Evolutionary conservation across 73 alveolate species (phyloP).

Genomic region (Paramecium sexaurelia): DNA sequence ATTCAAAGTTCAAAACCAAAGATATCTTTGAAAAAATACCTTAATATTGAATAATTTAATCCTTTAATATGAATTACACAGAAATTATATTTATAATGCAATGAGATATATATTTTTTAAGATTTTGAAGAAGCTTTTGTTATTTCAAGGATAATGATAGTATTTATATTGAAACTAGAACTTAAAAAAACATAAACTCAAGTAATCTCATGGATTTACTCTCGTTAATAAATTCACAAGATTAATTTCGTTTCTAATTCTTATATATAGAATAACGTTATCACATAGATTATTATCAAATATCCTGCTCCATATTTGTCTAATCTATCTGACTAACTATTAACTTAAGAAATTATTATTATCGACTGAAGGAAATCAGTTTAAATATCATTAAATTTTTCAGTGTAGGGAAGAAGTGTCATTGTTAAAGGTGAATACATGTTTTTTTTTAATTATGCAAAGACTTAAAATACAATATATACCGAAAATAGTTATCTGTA

Average conservation of each 20-base stretch:
- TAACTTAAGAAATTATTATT: no score
- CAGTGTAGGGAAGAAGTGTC: no score
- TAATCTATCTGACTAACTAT: not conserved
- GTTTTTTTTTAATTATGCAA: not conserved
- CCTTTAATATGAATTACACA: not conserved
- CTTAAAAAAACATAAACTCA: not conserved
- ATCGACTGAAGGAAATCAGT: no score
- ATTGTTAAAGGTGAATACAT: no score
- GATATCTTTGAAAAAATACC: slow-evolving; percentile 17
- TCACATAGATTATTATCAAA: not conserved
- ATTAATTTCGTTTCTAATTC: not conserved
- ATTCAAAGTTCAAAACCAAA: not conserved
- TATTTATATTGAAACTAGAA: not conserved
- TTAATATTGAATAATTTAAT: not conserved
- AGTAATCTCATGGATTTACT: not conserved
- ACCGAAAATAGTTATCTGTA: no score
- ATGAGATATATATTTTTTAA: not conserved
- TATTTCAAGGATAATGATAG: not conserved
- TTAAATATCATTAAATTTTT: not conserved
- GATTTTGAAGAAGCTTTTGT: not conserved
- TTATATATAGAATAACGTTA: not conserved
- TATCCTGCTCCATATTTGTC: not conserved
- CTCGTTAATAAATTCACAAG: not conserved
- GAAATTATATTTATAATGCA: not conserved
- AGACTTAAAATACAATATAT: not conserved